These are phyloP conservation scores for Rhizophagus prolifer DNA, from an alignment of 192 early-diverging fungal species.

Conservation along the genomic window DNA sequence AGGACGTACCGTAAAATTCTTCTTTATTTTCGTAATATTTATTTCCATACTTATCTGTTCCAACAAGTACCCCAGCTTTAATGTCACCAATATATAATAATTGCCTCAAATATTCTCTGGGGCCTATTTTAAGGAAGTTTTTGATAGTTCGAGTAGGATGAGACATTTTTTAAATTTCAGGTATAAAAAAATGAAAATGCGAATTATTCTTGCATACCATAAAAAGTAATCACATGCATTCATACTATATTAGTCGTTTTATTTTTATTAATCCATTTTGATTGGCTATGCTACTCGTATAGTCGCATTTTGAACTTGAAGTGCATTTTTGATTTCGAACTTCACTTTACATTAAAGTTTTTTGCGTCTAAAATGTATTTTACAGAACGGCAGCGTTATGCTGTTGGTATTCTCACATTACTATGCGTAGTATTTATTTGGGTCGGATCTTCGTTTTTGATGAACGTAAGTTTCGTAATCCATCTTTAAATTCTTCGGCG, in stretches of 20 bases:
- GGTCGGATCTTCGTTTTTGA: slow-evolving; percentile 75
- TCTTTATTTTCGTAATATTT: slow-evolving; percentile 71
- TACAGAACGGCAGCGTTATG: slow-evolving; percentile 41
- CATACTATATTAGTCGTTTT: background rate
- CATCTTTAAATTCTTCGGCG: background rate
- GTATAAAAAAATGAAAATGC: background rate
- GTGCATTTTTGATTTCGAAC: background rate
- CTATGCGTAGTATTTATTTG: slow-evolving; percentile 76
- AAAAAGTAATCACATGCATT: background rate
- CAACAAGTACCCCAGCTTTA: slow-evolving; percentile 71
- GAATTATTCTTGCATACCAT: no score
- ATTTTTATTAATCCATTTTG: background rate
- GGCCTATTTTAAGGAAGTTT: slow-evolving; percentile 55
- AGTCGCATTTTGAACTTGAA: no score
- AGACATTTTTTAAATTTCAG: background rate
- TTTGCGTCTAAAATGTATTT: background rate
- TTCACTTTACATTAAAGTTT: background rate
- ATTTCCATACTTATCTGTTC: slow-evolving; percentile 73
- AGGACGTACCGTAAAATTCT: slow-evolving; percentile 63
- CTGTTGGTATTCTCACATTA: slow-evolving; percentile 63
- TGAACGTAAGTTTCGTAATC: slow-evolving; percentile 52
- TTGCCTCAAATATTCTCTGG: slow-evolving; percentile 46
- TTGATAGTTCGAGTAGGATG: slow-evolving; percentile 55
- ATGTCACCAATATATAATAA: slow-evolving; percentile 58
- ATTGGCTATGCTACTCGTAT: slow-evolving; percentile 1